Base-by-base conservation (phyloP, 345 rosid species). In the Adansonia digitata region DNA sequence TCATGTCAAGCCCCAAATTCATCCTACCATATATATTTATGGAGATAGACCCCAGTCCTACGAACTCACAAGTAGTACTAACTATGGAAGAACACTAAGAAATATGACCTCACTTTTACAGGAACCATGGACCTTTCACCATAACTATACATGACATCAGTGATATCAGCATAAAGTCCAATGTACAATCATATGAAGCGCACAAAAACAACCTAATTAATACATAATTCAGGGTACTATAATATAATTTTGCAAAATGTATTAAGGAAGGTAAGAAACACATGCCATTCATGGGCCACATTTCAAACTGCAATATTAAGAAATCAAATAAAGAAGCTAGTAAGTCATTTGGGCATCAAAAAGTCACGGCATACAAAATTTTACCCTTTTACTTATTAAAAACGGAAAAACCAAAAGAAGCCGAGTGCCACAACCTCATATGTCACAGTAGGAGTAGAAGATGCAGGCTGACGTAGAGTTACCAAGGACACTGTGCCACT, bases 401-500 rank as follows among this genome's bases (percentile, higher is more conserved):
- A 59, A 42, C 26, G 5, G 8, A 12, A 18, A 35, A 62, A 29
- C 52, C 15, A 65, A 53, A 12, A 51, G 63, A 35, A 10, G 8
- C 10, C 31, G 55, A 83, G 48, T 75, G 81, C 77, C 74, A 79
- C 79, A 82, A 96, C 99, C 98, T 96, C 95, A 49, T 80, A 93
- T 59, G 91, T 88, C 49, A 84, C 69, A 64, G 86, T 75, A 62
- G 89, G 89, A 46, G 71, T 84, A 3, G 91, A 76, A 60, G 97
- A 82, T 75, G 93, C 92, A 5, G 99, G 92, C 81, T 89, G 92
- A 35, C 89, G 89, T 8, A 96, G 84, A 27, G 97, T 92, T 71
- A 93, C 97, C 61, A 90, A 87, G 57, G 99, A 93, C 74, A 91
- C 88, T 52, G 97, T 76, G 73, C 99, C 99, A 42, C 88, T 82